Base-by-base conservation (phyloP, 768 basidiomycete genomes). In the Suillus cothurnatus region DNA sequence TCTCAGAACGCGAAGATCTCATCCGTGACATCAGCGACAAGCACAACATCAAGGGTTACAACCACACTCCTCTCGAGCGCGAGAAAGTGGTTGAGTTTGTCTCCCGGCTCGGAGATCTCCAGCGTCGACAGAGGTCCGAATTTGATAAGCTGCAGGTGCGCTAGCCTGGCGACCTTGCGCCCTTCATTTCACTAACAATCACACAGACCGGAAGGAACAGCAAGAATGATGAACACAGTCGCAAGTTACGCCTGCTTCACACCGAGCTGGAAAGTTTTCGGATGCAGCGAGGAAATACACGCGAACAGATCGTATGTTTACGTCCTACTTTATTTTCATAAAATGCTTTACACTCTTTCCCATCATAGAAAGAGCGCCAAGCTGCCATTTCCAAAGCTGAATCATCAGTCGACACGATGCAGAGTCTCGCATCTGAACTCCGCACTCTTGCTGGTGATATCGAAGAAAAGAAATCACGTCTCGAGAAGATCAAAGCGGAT, bases 51-150 rank as follows among this genome's bases (percentile, higher is more conserved):
- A 86, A 87, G 59, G 94, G 93, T 0, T 95, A 86, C 72, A 87
- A 86, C 61, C 82, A 87, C 58, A 82, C 87, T 0, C 88, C 89
- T 2, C 81, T 95, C 41, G 89, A 90, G 59, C 83, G 87, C 47
- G 85, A 87, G 47, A 86, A 94, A 73, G 82, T 95, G 23, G 74
- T 83, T 34, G 90, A 94, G 53, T 96, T 97, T 73, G 81, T 88
- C 31, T 78, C 87, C 11, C 85, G 84, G 59, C 78, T 97, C 3
- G 80, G 78, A 5, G 89, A 91, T 31, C 74, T 90, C 6, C 87
- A 88, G 64, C 80, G 85, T 41, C 84, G 82, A 66, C 88, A 91
- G 66, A 85, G 81, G n/a, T 69, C 76, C 15, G 88, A 90, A 64
- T 84, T 87, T 14, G 89, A 93, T 67, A 85, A 81, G 67, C 74